Evolutionary conservation across 2,329 filamentous ascomycete species (phyloP).

Genomic region (Orbilia blumenaviensis): DNA sequence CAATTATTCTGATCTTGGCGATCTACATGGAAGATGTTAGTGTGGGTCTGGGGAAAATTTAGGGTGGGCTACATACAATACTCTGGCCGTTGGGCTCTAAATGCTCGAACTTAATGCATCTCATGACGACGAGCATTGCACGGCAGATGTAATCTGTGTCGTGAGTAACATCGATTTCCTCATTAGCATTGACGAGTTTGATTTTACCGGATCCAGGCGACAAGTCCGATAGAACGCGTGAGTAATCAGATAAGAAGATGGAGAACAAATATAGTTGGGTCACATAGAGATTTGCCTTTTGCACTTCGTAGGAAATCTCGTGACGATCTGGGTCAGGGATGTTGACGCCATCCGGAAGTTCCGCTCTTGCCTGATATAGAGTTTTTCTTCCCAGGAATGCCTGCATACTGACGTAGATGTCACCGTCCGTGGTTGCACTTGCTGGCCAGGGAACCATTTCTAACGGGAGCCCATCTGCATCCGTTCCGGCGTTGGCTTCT

Average conservation of each 20-base stretch:
- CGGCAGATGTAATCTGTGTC: slow-evolving; percentile 53
- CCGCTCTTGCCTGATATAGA: slow-evolving; percentile 40
- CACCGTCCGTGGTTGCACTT: slow-evolving; percentile 47
- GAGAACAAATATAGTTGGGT: slow-evolving; percentile 50
- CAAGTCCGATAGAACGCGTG: slow-evolving; percentile 38
- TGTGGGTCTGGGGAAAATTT: not conserved
- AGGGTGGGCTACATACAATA: slow-evolving; percentile 28
- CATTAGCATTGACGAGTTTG: slow-evolving; percentile 46
- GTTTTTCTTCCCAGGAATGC: slow-evolving; percentile 49
- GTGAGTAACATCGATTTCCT: slow-evolving; percentile 47
- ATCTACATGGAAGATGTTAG: slow-evolving; percentile 27
- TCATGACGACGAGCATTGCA: slow-evolving; percentile 51
- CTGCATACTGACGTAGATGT: slow-evolving; percentile 53
- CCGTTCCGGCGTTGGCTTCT: slow-evolving; percentile 47
- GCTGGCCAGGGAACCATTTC: slow-evolving; percentile 52
- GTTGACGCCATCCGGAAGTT: slow-evolving; percentile 49
- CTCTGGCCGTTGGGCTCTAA: slow-evolving; percentile 52
- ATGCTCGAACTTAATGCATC: slow-evolving; percentile 52
- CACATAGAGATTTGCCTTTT: slow-evolving; percentile 53
- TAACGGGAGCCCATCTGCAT: slow-evolving; percentile 46
- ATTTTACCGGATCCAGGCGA: slow-evolving; percentile 28
- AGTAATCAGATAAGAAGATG: slow-evolving; percentile 50
- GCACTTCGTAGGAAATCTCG: slow-evolving; percentile 49
- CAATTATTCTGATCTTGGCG: slow-evolving; percentile 53
- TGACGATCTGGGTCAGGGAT: slow-evolving; percentile 50